Base-by-base conservation (phyloP, 2,329 filamentous ascomycete species). In the Microdochium bolleyi region DNA sequence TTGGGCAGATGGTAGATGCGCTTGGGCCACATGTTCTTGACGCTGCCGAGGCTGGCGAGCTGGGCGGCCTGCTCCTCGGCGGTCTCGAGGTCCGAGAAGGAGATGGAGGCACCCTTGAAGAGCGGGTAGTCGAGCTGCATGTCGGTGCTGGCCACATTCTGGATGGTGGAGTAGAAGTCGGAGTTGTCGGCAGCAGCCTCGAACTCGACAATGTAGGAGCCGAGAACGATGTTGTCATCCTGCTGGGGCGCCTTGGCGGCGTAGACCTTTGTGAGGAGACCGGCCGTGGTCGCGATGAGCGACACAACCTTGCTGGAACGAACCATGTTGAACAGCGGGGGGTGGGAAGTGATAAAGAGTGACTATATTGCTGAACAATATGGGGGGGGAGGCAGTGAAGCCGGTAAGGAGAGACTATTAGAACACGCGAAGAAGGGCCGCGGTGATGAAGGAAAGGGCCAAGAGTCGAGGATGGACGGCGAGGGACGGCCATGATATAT, bases 51-150 rank as follows among this genome's bases (percentile, higher is more conserved):
- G 5, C 61, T 59, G 1, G 68, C 67, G 53, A 81, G 66, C 57
- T 70, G 65, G 10, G 63, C 61, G 1, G 72, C 72, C 52, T 72
- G 65, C 30, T 72, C 64, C 24, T 75, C 70, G 27, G 76, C 72
- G 24, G 67, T 70, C n/a, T 70, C 63, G 48, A 70, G 50, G 53
- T 80, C 70, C 51, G 75, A 67, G 61, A 82, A 73, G 59, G 78
- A 72, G 54, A 82, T 73, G 1, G 79, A 80, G 2, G 71, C 73
- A 51, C 78, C 78, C 58, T 75, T 77, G 70, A 82, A 82, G 19
- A 81, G 67, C 56, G 72, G 69, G 59, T 71, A 77, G 56, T 76
- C 67, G 53, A 79, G 70, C 52, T 73, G 71, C 70, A 76, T 72
- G 51, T 75, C 74, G 49, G 71, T 71, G 41, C 65, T 61, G 48